Evolutionary conservation across 768 basidiomycete genomes (phyloP), one percentile per base, ranked within the genome.

Genomic region (Butyriboletus loyo): DNA sequence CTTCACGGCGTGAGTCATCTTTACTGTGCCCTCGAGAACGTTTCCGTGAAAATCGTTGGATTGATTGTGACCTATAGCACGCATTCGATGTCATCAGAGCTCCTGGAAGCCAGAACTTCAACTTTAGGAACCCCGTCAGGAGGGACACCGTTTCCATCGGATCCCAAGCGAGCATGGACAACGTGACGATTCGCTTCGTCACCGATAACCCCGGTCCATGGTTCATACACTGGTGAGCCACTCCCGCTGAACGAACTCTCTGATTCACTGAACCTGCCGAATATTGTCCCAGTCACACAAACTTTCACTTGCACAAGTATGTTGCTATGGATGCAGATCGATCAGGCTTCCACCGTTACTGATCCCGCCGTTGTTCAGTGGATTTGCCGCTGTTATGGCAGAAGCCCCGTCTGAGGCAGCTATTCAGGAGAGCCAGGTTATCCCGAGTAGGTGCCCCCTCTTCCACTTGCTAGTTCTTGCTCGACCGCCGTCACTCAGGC

Each of bases 121-220:
- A 80, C 58, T 79, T 67, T 44, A 50, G 46, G 5, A 83, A 84
- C 61, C 83, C 83, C 0, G 74, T 78, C 54, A 71, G 69, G 50
- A 70, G 81, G 39, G 83, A 86, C 62, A 81, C 79, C 2, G 71
- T 82, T 35, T 59, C 57, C n/a, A 57, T 51, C 0, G 73, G 57
- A 14, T 35, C 24, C 13, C 63, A 40, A 62, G 63, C 17, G 71
- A 73, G 49, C 67, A 66, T 31, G 71, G 62, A 70, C 30, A 68
- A 64, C 13, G 75, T 79, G 17, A 79, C 79, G 1, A 74, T 89
- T 37, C 78, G 85, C 7, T 87, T 86, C 72, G 65, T 65, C n/a
- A 85, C 86, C 0, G 80, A 88, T 62, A 87, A 87, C 65, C 76
- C 85, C 1, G 59, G 59, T 1, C 62, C 62, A 17, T 64, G 59